Evolutionary conservation across 495 filamentous ascomycete genomes (phyloP), one percentile per base, ranked within the genome.

Genomic region (Hypoxylon crocopeplum): DNA sequence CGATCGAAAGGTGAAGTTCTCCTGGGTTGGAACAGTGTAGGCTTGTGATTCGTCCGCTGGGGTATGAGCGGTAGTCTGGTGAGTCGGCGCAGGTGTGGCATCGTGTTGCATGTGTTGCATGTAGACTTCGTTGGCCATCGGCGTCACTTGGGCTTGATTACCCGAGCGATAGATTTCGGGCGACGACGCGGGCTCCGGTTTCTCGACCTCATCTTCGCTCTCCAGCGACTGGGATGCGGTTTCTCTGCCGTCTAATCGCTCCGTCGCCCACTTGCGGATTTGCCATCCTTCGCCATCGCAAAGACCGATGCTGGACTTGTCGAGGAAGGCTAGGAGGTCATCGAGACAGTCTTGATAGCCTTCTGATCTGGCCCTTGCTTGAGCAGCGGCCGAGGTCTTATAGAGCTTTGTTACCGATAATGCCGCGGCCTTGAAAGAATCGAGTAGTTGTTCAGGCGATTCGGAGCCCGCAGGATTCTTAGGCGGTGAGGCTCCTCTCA

Each of bases 281-380:
- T 76, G 80, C 85, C 86, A 91, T 3, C 88, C 91, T 68, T 94
- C 92, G 27, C 91, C 90, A 68, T 92, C 88, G 21, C 79, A 81
- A 13, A 92, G 63, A 11, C 90, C 90, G 30, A 95, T 79, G 58
- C 89, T 84, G 68, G 91, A 86, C 62, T 82, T 85, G 64, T 97
- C 91, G 21, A 98, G 79, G 62, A 97, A 96, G 11, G 81, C 71
- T 2, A 97, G 72, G 3, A 99, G 74, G 56, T 98, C 94, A 48
- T 97, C 92, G 39, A 99, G 79, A 20, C 92, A 95, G 56, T 98
- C 92, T 67, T 97, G 92, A 64, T 97, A 98, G 4, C 95, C 95
- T 32, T 89, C 84, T 7, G 82, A 75, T 17, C 86, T 84, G 13
- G 92, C 82, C 57, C 88, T 86, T n/a, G 85, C 78, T 62, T 90